phyloP scores from a whole-genome alignment of 345 rosid species.

The Linum usitatissimum region DNA sequence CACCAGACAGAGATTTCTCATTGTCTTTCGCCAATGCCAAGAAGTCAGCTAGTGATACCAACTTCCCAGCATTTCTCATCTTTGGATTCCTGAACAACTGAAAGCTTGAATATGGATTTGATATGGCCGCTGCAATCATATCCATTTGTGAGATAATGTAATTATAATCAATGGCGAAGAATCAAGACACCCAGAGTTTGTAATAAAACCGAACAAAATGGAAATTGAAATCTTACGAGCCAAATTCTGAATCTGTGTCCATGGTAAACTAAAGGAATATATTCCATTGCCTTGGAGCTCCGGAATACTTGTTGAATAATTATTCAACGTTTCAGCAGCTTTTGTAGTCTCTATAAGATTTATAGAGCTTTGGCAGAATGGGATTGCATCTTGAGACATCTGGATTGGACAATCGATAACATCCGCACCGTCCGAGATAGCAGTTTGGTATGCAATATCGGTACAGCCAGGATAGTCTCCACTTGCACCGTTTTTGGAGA shows the following conservation, averaged over 20 bases:
- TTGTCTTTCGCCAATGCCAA: constrained; percentile 49
- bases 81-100: constrained; percentile 46
- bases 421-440: constrained; percentile 64
- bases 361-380: constrained; percentile 53
- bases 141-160: neutral
- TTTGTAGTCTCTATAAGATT: constrained; percentile 46
- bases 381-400: constrained; percentile 58
- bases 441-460: constrained; percentile 57
- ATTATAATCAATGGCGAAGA: neutral
- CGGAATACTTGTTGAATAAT: constrained; percentile 29
- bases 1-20: constrained; percentile 49
- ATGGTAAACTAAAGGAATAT: constrained; percentile 53
- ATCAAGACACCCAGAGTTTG: neutral
- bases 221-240: constrained; percentile 35
- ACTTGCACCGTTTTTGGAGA: constrained; percentile 80
- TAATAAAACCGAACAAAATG: neutral
- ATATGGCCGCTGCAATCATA: constrained; percentile 43
- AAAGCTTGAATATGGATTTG: constrained; percentile 33
- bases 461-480: constrained; percentile 90
- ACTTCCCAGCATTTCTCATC: constrained; percentile 32
- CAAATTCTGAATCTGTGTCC: constrained; percentile 57
- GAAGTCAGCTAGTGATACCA: constrained; percentile 48
- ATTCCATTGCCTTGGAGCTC: constrained; percentile 32
- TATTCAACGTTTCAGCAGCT: constrained; percentile 36
- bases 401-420: constrained; percentile 80